Conservation (phyloP, 1,139 yeast species). For the Taphrina communis region DNA sequence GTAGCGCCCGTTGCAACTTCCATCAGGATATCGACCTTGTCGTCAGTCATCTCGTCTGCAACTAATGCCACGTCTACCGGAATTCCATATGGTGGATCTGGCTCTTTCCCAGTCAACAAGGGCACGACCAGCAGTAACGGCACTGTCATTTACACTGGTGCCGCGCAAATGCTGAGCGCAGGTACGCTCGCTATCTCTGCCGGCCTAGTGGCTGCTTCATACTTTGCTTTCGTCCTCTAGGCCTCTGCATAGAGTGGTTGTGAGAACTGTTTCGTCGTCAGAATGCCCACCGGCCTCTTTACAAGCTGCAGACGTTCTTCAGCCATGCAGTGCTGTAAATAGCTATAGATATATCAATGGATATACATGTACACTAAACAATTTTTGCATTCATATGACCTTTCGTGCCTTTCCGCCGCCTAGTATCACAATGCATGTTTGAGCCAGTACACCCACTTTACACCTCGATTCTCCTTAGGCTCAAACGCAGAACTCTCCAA, state of each 20-base stretch:
- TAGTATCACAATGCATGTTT: too few species aligned
- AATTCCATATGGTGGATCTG: conserved; percentile 9
- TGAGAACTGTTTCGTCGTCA: not conserved
- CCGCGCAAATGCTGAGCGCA: conserved; percentile 5
- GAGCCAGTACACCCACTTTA: too few species aligned
- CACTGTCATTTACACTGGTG: conserved; percentile 10
- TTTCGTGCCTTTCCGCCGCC: not conserved
- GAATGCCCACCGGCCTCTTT: too few species aligned
- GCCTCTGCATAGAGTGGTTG: not conserved
- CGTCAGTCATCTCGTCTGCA: conserved; percentile 17
- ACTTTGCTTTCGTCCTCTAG: conserved; percentile 25
- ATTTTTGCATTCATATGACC: not conserved
- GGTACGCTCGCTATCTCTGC: conserved; percentile 25
- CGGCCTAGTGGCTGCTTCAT: conserved; percentile 33
- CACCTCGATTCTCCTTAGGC: too few species aligned
- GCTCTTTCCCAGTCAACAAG: conserved; percentile 19
- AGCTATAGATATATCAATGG: conserved; percentile 3
- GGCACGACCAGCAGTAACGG: conserved; percentile 12
- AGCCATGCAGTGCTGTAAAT: not conserved
- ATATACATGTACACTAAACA: not conserved
- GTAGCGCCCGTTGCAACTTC: conserved; percentile 26
- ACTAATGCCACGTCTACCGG: conserved; percentile 18
- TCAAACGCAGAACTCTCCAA: too few species aligned
- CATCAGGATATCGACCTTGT: conserved; percentile 12
- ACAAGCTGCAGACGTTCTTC: too few species aligned